phyloP scores from a whole-genome alignment of 2,329 filamentous ascomycete species.

The Trichocomaceae sp. region DNA sequence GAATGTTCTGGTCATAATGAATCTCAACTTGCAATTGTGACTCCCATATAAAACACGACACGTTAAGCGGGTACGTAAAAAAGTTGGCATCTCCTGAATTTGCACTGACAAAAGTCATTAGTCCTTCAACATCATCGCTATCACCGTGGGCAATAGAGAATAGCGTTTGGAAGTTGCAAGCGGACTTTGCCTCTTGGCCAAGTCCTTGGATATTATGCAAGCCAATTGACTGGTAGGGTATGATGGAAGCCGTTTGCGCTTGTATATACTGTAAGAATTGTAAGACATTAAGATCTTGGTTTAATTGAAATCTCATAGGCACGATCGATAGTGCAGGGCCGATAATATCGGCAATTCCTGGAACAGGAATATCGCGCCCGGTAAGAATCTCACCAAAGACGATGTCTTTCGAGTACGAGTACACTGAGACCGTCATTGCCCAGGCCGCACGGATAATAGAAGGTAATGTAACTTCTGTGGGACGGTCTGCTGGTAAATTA shows the following conservation, averaged over 20 bases:
- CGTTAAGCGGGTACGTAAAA: slow-evolving; percentile 11
- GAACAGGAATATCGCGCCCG: slow-evolving; percentile 31
- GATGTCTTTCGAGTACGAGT: slow-evolving; percentile 34
- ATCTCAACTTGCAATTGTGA: slow-evolving; percentile 4
- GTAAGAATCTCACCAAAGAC: slow-evolving; percentile 40
- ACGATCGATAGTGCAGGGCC: slow-evolving; percentile 38
- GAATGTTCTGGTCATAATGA: slow-evolving; percentile 5
- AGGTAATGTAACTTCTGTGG: slow-evolving; percentile 19
- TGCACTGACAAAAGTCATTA: slow-evolving; percentile 11
- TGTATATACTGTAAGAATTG: slow-evolving; percentile 51
- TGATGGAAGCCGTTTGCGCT: slow-evolving; percentile 48
- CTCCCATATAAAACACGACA: slow-evolving; percentile 13
- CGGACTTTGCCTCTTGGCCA: slow-evolving; percentile 9
- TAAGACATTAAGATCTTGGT: slow-evolving; percentile 26
- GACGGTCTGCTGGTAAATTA: slow-evolving; percentile 3
- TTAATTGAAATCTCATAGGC: slow-evolving; percentile 32
- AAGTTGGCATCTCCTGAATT: slow-evolving; percentile 12
- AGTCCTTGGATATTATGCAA: slow-evolving; percentile 25
- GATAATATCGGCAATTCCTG: slow-evolving; percentile 33
- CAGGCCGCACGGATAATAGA: slow-evolving; percentile 37
- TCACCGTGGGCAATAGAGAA: slow-evolving; percentile 12
- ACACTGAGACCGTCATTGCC: slow-evolving; percentile 33
- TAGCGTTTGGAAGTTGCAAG: slow-evolving; percentile 10
- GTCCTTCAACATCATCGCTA: slow-evolving; percentile 29
- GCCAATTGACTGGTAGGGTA: slow-evolving; percentile 51